Conservation (phyloP, 192 early-diverging fungal species). For the Coemansia aciculifera region DNA sequence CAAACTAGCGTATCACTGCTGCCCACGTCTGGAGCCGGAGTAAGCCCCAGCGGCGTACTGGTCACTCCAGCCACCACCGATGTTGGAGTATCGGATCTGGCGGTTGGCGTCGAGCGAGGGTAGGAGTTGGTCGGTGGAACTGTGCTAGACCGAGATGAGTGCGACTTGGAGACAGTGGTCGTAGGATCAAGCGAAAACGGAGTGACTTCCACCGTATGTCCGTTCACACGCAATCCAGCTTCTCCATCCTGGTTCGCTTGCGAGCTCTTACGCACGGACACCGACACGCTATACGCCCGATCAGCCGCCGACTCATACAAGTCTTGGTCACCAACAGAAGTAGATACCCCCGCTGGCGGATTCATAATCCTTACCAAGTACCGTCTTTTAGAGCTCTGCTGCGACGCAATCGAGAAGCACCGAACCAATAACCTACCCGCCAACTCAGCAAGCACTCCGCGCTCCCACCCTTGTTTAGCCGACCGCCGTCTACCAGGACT, state of each 20-base stretch:
- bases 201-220: conserved; percentile 10
- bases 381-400: conserved; percentile 17
- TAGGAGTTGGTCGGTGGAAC: neutral
- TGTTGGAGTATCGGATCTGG: neutral
- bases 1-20: conserved; percentile 3
- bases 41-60: conserved; percentile 3
- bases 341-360: conserved; percentile 7
- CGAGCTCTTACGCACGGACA: conserved; percentile 26
- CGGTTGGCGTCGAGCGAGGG: neutral
- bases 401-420: conserved; percentile 35
- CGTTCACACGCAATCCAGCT: conserved; percentile 31
- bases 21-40: conserved; percentile 5
- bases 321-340: neutral
- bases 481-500: neutral
- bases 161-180: neutral
- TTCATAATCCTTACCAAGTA: conserved; percentile 50
- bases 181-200: conserved; percentile 39
- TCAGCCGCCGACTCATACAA: neutral
- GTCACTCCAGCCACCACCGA: neutral
- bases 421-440: conserved; percentile 34
- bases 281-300: conserved; percentile 18
- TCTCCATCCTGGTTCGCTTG: neutral
- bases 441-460: conserved; percentile 8
- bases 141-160: neutral
- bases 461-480: neutral